Evolutionary conservation across 441 rosid species (phyloP).

Genomic region (Gossypium trilobum): DNA sequence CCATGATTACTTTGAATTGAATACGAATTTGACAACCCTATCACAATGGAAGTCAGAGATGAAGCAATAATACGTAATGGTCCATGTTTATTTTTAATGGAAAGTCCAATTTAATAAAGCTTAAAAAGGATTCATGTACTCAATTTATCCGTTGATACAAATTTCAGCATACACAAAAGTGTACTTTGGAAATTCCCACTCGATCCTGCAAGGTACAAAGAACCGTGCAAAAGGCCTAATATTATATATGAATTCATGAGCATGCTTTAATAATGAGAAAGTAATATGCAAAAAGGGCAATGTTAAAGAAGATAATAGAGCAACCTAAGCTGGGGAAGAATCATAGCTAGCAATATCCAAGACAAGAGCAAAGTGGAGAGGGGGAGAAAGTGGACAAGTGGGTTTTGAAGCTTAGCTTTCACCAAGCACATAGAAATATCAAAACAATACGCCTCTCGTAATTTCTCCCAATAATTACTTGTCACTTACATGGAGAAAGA

Average conservation of each 20-base stretch:
- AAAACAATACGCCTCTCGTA: too few species aligned
- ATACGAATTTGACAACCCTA: not conserved
- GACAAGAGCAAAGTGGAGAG: not conserved
- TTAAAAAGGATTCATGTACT: too few species aligned
- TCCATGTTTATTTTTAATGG: not conserved
- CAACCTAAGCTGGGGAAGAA: slow-evolving; percentile 7
- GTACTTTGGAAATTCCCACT: too few species aligned
- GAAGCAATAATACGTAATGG: not conserved
- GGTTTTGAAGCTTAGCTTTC: slow-evolving; percentile 11
- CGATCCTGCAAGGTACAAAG: too few species aligned
- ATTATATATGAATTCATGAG: too few species aligned
- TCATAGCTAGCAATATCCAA: not conserved
- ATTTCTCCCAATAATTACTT: too few species aligned
- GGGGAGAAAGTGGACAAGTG: slow-evolving; percentile 6
- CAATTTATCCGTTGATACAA: too few species aligned
- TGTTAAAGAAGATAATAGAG: not conserved
- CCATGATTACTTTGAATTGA: not conserved
- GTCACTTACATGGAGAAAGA: not conserved
- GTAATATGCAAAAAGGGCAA: too few species aligned
- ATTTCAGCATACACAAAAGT: too few species aligned
- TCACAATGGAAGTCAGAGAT: not conserved
- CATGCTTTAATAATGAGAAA: too few species aligned
- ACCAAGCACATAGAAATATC: not conserved
- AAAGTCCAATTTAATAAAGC: too few species aligned
- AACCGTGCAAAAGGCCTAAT: too few species aligned